Percentiles rank a stretch among this genome's conserved stretches.
Conservation (phyloP, 2,329 filamentous ascomycete species). For the Pseudocercospora fijiensis region DNA sequence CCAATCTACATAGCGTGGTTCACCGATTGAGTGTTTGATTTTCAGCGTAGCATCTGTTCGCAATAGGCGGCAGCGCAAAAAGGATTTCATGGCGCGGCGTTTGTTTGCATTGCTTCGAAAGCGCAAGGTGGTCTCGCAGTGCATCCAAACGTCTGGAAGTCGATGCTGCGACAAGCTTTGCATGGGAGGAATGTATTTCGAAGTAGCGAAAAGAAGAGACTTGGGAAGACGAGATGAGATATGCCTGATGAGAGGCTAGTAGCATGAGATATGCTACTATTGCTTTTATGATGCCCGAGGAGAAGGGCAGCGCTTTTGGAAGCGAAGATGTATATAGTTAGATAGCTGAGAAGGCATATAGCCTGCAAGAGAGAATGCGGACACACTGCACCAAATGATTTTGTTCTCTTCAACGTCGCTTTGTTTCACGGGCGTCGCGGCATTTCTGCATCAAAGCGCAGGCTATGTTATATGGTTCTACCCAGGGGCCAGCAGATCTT, state of each 20-base stretch:
- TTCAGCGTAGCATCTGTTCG: slow-evolving; percentile 41
- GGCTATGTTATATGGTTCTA: neutral
- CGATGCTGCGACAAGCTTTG: neutral
- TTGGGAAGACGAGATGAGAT: slow-evolving; percentile 7
- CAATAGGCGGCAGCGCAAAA: slow-evolving; percentile 38
- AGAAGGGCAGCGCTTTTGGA: slow-evolving; percentile 12
- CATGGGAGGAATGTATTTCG: neutral
- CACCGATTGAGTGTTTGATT: slow-evolving; percentile 30
- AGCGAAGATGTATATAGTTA: slow-evolving; percentile 15
- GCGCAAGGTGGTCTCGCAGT: slow-evolving; percentile 2
- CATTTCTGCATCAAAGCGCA: neutral
- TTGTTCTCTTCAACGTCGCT: neutral
- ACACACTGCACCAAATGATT: neutral
- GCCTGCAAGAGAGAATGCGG: neutral
- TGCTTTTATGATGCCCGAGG: slow-evolving; percentile 5
- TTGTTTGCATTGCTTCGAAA: slow-evolving; percentile 10
- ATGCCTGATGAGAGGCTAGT: slow-evolving; percentile 2
- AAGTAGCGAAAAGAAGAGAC: slow-evolving; percentile 1
- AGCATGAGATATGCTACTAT: slow-evolving; percentile 5
- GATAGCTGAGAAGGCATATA: slow-evolving; percentile 8
- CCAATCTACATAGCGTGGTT: slow-evolving; percentile 31
- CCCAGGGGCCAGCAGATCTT: neutral
- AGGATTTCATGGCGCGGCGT: slow-evolving; percentile 25
- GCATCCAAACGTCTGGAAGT: neutral
- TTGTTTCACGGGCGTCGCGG: neutral